Conservation (phyloP, 371 early-diverging fungal genomes). For the Polyrhizophydium stewartii region DNA sequence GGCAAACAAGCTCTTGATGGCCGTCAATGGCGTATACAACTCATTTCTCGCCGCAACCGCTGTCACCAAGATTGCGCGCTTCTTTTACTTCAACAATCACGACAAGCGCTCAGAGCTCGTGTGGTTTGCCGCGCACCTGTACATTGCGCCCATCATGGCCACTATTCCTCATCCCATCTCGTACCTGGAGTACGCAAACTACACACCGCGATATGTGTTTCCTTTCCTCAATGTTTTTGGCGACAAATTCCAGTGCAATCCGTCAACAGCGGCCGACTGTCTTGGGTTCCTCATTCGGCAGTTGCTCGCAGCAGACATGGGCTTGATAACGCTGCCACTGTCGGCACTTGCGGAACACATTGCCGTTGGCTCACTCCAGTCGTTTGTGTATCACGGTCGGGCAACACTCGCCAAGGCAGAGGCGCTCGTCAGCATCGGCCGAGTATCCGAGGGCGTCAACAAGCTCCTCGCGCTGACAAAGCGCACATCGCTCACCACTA, state of each 20-base stretch:
- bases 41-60: slow-evolving; percentile 11
- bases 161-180: slow-evolving; percentile 10
- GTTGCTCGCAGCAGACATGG: neutral
- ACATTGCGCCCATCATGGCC: slow-evolving; percentile 2
- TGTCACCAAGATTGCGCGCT: slow-evolving; percentile 8
- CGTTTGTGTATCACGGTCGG: slow-evolving; percentile 3
- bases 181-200: slow-evolving; percentile 1
- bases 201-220: slow-evolving; percentile 9
- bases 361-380: neutral
- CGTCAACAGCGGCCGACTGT: slow-evolving; percentile 1
- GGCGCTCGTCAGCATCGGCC: slow-evolving; percentile 6
- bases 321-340: slow-evolving; percentile 5
- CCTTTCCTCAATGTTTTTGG: slow-evolving; percentile 8
- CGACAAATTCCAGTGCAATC: slow-evolving; percentile 6
- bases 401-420: slow-evolving; percentile 10
- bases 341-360: slow-evolving; percentile 8
- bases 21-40: slow-evolving; percentile 11
- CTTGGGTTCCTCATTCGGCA: slow-evolving; percentile 3
- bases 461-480: slow-evolving; percentile 1
- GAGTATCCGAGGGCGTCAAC: slow-evolving; percentile 8
- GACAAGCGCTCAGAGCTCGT: slow-evolving; percentile 14
- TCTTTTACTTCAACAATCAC: slow-evolving; percentile 6
- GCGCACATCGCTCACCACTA: neutral
- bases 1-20: neutral
- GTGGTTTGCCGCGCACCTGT: slow-evolving; percentile 8